Conservation (phyloP, 768 basidiomycete species). For the Macrolepiota dolichaula region DNA sequence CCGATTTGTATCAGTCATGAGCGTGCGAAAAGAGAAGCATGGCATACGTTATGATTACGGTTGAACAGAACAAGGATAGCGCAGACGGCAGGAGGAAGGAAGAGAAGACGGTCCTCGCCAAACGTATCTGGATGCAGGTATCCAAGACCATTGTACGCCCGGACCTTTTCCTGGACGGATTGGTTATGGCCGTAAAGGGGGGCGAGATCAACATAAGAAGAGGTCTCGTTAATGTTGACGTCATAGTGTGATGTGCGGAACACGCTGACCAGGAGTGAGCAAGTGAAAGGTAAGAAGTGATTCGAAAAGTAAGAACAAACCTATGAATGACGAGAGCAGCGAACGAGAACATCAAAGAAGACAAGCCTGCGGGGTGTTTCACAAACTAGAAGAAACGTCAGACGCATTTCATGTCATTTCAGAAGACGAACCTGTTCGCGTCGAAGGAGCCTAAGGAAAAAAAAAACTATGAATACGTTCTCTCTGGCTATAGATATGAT, state of each 20-base stretch:
- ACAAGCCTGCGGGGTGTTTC: slow-evolving; percentile 76
- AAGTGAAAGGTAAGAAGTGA: not conserved
- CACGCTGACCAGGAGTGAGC: slow-evolving; percentile 40
- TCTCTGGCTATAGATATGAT: not conserved
- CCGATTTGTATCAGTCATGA: not conserved
- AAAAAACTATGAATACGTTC: not conserved
- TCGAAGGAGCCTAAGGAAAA: slow-evolving; percentile 46
- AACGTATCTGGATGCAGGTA: slow-evolving; percentile 68
- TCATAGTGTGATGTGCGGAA: slow-evolving; percentile 78
- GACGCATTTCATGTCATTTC: not conserved
- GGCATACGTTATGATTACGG: slow-evolving; percentile 81
- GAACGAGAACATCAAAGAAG: slow-evolving; percentile 77
- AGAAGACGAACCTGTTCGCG: slow-evolving; percentile 54
- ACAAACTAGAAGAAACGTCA: slow-evolving; percentile 48
- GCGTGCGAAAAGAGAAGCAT: not conserved
- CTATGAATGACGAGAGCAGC: slow-evolving; percentile 81
- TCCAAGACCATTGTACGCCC: slow-evolving; percentile 61
- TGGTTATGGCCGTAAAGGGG: slow-evolving; percentile 80
- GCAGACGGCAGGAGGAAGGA: slow-evolving; percentile 77
- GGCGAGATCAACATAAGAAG: slow-evolving; percentile 81
- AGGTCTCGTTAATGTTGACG: slow-evolving; percentile 75
- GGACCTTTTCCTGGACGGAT: slow-evolving; percentile 52
- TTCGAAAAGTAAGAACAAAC: slow-evolving; percentile 28
- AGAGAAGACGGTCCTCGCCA: slow-evolving; percentile 72
- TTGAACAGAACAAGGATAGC: slow-evolving; percentile 82